phyloP scores from a whole-genome alignment of 129 eudicot species.

The Artemisia tridentata region DNA sequence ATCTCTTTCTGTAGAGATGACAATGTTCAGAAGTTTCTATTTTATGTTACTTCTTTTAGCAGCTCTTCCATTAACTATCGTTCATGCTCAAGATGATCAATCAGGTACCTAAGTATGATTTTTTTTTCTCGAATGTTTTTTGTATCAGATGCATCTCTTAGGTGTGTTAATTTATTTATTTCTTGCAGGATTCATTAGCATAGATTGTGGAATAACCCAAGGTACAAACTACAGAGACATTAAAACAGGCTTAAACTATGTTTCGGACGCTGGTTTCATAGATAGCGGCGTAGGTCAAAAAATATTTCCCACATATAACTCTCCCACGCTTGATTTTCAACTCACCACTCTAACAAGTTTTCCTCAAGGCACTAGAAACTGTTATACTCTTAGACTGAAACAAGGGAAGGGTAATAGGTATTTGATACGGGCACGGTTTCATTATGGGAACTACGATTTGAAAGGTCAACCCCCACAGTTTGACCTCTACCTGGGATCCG shows the following conservation, averaged over 20 bases:
- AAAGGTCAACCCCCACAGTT: slow-evolving; percentile 24
- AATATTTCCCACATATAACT: neutral
- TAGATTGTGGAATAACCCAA: slow-evolving; percentile 41
- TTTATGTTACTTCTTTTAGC: neutral
- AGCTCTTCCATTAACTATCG: neutral
- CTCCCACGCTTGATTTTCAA: neutral
- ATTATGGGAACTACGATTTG: slow-evolving; percentile 45
- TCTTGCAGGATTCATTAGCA: slow-evolving; percentile 39
- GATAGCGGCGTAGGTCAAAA: neutral
- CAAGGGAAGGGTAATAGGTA: slow-evolving; percentile 29
- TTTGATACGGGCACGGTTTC: slow-evolving; percentile 32
- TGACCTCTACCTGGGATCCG: slow-evolving; percentile 42
- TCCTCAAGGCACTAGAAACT: slow-evolving; percentile 38
- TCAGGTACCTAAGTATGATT: neutral
- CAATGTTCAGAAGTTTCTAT: neutral
- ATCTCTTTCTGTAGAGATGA: too few species aligned
- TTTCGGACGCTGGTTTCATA: neutral
- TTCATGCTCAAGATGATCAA: slow-evolving; percentile 19
- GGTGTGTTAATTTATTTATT: neutral
- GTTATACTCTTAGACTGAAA: slow-evolving; percentile 38
- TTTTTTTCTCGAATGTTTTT: too few species aligned
- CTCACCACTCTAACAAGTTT: slow-evolving; percentile 36
- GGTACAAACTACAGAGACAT: neutral
- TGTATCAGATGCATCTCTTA: neutral
- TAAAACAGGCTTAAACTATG: neutral